Evolutionary conservation across 768 basidiomycete genomes (phyloP), one percentile per base, ranked within the genome.

Genomic region (Exsudoporus frostii): DNA sequence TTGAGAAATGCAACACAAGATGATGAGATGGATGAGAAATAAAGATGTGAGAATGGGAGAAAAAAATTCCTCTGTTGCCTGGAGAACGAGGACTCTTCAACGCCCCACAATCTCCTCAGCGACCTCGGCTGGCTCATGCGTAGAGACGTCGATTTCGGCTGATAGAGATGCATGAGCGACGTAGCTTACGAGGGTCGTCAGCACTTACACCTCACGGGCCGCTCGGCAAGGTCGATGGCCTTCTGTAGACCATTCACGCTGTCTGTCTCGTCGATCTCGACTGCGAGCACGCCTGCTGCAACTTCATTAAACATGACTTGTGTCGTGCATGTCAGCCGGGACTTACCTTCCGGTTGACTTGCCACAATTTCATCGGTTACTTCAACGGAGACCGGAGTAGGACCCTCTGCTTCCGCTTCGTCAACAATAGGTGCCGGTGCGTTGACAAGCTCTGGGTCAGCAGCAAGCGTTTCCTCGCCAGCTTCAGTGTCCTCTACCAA

Each of bases 131-230:
- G 51, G 24, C 30, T 55, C 61, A 2, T 38, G 36, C 8, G 20
- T 15, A 41, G 44, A 17, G 22, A 39, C 25, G 6, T 53, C 48
- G 30, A 15, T 19, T 19, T 55, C 37, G 10, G 40, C 48, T 55
- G 44, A 42, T 24, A 37, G 13, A 20, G 4, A 43, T 20, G 10
- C 39, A 25, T 61, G 40, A 64, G 47, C 19, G 1, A 48, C 14
- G 36, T 27, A 22, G 11, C 24, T 32, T 30, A 25, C 24, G 33
- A 33, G 10, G 36, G 48, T 50, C 30, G 7, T 50, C 43, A 42
- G 5, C 45, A 57, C 62, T 61, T n/a, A 57, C 61, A 25, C 10
- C 37, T n/a, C 51, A 42, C 37, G 27, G 50, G 7, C 19, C 9
- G 29, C 22, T 51, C 48, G 37, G 27, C 34, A 46, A 15, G 36